Base-by-base conservation (phyloP, 345 rosid species). In the thale cress (Arabidopsis thaliana) region DNA sequence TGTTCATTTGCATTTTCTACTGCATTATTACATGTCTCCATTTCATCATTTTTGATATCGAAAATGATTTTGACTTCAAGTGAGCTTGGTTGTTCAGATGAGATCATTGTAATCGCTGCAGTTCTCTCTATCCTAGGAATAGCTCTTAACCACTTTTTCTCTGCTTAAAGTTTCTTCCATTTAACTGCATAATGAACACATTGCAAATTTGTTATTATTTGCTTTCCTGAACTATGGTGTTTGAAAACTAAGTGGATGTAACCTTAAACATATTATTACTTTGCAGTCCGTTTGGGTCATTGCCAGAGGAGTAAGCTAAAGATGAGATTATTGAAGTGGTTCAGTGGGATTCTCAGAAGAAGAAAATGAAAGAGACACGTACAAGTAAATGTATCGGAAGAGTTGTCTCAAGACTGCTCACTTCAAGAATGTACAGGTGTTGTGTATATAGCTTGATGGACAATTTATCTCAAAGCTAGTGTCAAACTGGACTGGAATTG, bases 61-160 rank as follows among this genome's bases (percentile, higher is more conserved):
- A 95, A 90, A 82, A 92, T 95, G 93, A 95, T 95, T 22, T 82
- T 95, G 81, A 84, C 99, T 81, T 92, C 99, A 36, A 82, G 82
- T 79, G 86, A 91, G 77, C 90, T 92, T 65, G 96, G 93, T 53
- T 95, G 99, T 82, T 85, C 96, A 38, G 88, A 92, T 66, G 97
- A 95, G 83, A 83, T 85, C 82, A 84, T 95, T 50, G 87, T 93
- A 14, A 92, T 90, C 28, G 87, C 97, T 59, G 93, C 97, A 20
- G 79, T 82, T 82, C 97, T 95, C 22, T 92, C 99, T 71, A 77
- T 95, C 76, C 99, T 89, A 84, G 98, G 85, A 84, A 82, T 6
- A 24, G 24, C 41, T 63, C 63, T 50, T 53, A 25, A 36, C 13
- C 13, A 16, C 42, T 32, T 55, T n/a, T 46, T 55, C 22, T 61